Evolutionary conservation across 1,284 basidiomycete genomes (phyloP).

Genomic region (Rhodofomes roseus): DNA sequence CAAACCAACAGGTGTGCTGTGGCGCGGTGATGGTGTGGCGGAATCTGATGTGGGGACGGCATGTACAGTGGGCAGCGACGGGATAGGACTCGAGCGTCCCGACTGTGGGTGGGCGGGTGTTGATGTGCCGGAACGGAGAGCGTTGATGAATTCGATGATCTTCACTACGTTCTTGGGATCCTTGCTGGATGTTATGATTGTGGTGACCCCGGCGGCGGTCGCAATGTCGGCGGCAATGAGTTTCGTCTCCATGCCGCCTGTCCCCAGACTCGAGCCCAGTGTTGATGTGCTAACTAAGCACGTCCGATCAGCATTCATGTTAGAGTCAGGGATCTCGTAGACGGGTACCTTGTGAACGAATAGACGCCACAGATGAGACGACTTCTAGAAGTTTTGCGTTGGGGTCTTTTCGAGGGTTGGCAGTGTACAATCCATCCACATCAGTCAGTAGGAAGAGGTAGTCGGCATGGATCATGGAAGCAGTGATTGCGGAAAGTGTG

Average conservation of each 20-base stretch:
- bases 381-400: constrained; percentile 77
- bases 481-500: constrained; percentile 94
- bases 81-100: constrained; percentile 37
- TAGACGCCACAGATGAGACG: constrained; percentile 80
- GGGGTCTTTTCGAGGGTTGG: constrained; percentile 91
- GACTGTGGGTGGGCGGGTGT: constrained; percentile 29
- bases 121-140: constrained; percentile 32
- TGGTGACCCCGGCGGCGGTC: constrained; percentile 93
- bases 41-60: constrained; percentile 8
- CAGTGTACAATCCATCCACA: constrained; percentile 94
- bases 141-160: constrained; percentile 76
- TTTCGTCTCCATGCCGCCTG: constrained; percentile 99
- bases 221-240: constrained; percentile 98
- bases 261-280: constrained; percentile 89
- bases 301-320: background rate
- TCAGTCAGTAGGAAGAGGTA: constrained; percentile 97
- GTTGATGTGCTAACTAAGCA: constrained; percentile 83
- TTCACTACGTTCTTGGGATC: constrained; percentile 75
- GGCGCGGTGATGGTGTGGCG: constrained; percentile 9
- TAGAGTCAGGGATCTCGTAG: background rate
- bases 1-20: constrained; percentile 2
- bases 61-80: constrained; percentile 7
- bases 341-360: constrained; percentile 72
- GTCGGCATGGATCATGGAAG: constrained; percentile 96
- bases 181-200: constrained; percentile 85